phyloP scores from a whole-genome alignment of 225 moss, liverwort and hornwort species.

The Bryoerythrophyllum caledonicum region DNA sequence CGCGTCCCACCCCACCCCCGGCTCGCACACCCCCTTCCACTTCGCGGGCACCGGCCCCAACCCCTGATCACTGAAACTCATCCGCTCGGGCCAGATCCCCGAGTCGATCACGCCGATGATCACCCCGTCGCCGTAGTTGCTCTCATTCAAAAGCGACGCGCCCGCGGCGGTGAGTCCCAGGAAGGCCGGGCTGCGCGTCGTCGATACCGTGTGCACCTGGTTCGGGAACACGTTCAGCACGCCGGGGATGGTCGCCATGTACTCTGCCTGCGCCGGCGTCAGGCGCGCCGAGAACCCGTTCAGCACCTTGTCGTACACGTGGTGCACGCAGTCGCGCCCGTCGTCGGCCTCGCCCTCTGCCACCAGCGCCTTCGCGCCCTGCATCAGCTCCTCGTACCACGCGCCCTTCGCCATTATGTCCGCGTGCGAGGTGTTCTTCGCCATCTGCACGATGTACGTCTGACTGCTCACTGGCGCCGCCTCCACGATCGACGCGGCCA shows the following conservation, averaged over 20 bases:
- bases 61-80: too few relatives aligned
- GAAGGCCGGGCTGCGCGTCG: not conserved
- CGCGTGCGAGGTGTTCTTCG: too few relatives aligned
- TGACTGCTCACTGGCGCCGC: too few relatives aligned
- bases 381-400: conserved; percentile 60
- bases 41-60: too few relatives aligned
- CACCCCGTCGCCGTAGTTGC: not conserved
- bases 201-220: conserved; percentile 17
- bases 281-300: too few relatives aligned
- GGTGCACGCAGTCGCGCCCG: conserved; percentile 39
- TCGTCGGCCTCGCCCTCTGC: not conserved
- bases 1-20: not conserved
- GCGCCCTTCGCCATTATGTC: conserved; percentile 22
- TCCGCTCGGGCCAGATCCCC: too few relatives aligned
- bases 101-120: too few relatives aligned
- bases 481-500: not conserved
- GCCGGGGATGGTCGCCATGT: conserved; percentile 39
- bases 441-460: conserved; percentile 68
- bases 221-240: conserved; percentile 51
- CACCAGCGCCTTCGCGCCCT: conserved; percentile 12
- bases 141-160: not conserved
- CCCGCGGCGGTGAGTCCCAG: not conserved
- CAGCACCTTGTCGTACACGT: conserved; percentile 56
- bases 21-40: conserved; percentile 12
- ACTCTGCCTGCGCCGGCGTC: conserved; percentile 45